Base-by-base conservation (phyloP, 352 stramenopile species). In the Thalassiosira livingstoniorum region DNA sequence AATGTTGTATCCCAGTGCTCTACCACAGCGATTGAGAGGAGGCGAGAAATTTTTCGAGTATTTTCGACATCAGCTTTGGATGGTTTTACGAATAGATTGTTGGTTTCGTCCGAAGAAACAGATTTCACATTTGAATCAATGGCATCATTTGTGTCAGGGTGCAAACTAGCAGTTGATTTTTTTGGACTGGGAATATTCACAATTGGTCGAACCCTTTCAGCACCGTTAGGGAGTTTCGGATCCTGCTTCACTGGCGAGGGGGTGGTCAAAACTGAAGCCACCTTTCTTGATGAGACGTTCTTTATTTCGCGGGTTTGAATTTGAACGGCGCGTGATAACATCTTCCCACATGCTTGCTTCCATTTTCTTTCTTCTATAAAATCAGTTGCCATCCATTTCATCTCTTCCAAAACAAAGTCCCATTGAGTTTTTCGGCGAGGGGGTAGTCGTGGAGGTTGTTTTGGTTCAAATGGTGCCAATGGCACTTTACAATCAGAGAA, bases 301-400 rank as follows among this genome's bases (percentile, higher is more conserved):
- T n/a, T n/a, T n/a, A n/a, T n/a, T n/a, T n/a, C n/a, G n/a, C n/a
- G n/a, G 45, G 11, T 23, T 3, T 18, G 45, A 18, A 27, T 55
- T 3, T 2, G 4, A 55, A 55, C 45, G 39, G 37, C 31, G n/a
- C n/a, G 37, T 21, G 65, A 67, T 11, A 87, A 39, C 2, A 42
- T 71, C 68, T 66, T 73, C 29, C 69, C 79, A n/a, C 21, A 64
- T 2, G 83, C 81, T 32, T 64, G 23, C 80, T 99, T 99, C 96
- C 97, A 99, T 82, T 99, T 98, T 3, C 97, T 91, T 84, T 99
- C 97, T 83, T 98, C 95, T 34, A 95, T 91, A 90, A 99, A 99
- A 91, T 99, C 97, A 2, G 93, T 95, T 29, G 97, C 95, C 91
- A 99, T 95, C 96, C 97, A 99, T 75, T 93, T 89, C 97, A 99